Percentiles rank a stretch among this genome's conserved stretches.
Conservation (phyloP, 495 filamentous ascomycete genomes). For the Penicillium nucicola region DNA sequence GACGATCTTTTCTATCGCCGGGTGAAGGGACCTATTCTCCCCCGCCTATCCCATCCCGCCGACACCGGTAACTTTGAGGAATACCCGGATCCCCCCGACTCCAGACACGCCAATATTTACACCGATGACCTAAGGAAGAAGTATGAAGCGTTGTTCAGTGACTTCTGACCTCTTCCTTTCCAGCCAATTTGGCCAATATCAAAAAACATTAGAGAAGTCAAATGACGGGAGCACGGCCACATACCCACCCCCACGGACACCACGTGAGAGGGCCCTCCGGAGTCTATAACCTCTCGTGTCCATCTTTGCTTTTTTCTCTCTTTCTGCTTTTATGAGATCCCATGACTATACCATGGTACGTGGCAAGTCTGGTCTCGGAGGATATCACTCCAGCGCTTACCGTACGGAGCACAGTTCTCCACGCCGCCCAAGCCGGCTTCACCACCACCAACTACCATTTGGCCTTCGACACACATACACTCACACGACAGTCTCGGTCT, state of each 20-base stretch:
- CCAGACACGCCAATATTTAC: conserved; percentile 57
- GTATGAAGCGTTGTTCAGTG: conserved; percentile 76
- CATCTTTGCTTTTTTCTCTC: not conserved
- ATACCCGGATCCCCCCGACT: conserved; percentile 64
- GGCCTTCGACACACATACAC: not conserved
- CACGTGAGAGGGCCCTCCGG: not conserved
- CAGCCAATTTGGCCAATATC: not conserved
- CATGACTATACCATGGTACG: not conserved
- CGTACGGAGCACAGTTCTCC: not conserved
- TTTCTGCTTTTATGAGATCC: not conserved
- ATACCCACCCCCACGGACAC: conserved; percentile 4
- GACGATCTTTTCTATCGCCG: conserved; percentile 70
- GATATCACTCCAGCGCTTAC: not conserved
- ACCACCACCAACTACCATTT: not conserved
- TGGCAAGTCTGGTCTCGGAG: not conserved
- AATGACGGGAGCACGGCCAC: not conserved
- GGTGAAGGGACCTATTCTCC: conserved; percentile 79
- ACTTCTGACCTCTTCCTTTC: conserved; percentile 54
- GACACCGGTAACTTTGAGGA: conserved; percentile 90
- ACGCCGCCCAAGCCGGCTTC: not conserved
- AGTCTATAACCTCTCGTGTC: not conserved
- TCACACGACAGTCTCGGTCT: not conserved
- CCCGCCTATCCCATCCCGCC: conserved; percentile 72
- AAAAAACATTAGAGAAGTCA: not conserved
- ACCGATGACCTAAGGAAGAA: conserved; percentile 68